Percentiles rank a stretch among this genome's conserved stretches.
Evolutionary conservation across 305 asterid species (phyloP).

Genomic region (Fraxinus dipetala): DNA sequence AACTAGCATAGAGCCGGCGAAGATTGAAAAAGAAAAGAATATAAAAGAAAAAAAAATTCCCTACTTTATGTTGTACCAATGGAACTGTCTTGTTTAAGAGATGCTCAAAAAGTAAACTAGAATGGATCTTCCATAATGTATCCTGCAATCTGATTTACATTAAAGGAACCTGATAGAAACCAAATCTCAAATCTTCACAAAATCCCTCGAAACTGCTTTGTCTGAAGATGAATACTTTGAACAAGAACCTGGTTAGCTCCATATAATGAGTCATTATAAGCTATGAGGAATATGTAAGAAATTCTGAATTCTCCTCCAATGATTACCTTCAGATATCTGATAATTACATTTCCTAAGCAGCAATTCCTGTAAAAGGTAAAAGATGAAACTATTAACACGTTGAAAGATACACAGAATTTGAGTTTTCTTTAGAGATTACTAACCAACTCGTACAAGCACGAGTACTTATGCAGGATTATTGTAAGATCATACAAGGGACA

Average conservation of each 20-base stretch:
- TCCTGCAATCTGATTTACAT: conserved; percentile 40
- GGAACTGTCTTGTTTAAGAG: conserved; percentile 31
- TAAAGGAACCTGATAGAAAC: conserved; percentile 31
- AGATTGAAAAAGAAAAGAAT: conserved; percentile 19
- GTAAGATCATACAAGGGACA: not conserved
- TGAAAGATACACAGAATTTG: not conserved
- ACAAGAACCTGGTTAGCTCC: conserved; percentile 53
- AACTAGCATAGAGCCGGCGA: conserved; percentile 27
- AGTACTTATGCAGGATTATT: not conserved
- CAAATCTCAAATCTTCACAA: conserved; percentile 36
- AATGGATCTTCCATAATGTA: conserved; percentile 27
- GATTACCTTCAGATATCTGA: conserved; percentile 43
- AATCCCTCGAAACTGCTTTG: conserved; percentile 37
- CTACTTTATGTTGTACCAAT: conserved; percentile 29
- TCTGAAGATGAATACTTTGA: conserved; percentile 40
- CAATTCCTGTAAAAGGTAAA: conserved; percentile 45
- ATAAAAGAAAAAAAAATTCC: conserved; percentile 20
- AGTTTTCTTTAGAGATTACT: not conserved
- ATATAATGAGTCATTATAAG: conserved; percentile 41
- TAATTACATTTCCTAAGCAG: conserved; percentile 43
- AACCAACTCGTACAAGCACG: not conserved
- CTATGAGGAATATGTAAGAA: conserved; percentile 39
- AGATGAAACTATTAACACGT: not conserved
- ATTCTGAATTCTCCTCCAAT: conserved; percentile 44
- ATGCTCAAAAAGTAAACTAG: conserved; percentile 28